Conservation (phyloP, 768 basidiomycete genomes). For the Leucocoprinus sp. region DNA sequence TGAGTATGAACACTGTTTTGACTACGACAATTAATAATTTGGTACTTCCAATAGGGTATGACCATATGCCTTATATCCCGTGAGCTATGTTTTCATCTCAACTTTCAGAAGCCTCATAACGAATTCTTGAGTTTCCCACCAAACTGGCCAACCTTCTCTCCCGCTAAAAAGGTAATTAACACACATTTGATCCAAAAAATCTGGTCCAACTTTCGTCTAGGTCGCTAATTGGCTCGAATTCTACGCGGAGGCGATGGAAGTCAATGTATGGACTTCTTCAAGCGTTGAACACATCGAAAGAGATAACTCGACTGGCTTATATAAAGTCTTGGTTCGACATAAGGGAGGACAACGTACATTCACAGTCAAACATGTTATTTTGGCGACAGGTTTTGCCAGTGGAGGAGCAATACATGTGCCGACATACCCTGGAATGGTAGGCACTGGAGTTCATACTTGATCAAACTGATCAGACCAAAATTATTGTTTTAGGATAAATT, state of each 20-base stretch:
- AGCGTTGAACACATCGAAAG: slow-evolving; percentile 26
- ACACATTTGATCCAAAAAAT: background rate
- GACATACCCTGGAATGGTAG: slow-evolving; percentile 38
- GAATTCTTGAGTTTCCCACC: slow-evolving; percentile 20
- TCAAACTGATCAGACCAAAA: background rate
- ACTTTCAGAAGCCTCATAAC: slow-evolving; percentile 13
- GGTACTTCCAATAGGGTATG: slow-evolving; percentile 30
- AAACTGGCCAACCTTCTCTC: slow-evolving; percentile 24
- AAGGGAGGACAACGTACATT: slow-evolving; percentile 34
- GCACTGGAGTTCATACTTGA: background rate
- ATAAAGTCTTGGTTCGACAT: slow-evolving; percentile 34
- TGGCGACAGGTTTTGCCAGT: slow-evolving; percentile 45
- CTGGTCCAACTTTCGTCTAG: slow-evolving; percentile 10
- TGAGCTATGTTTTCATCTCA: slow-evolving; percentile 20
- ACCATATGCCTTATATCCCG: slow-evolving; percentile 57
- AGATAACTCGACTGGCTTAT: slow-evolving; percentile 23
- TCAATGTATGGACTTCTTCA: slow-evolving; percentile 44
- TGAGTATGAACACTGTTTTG: slow-evolving; percentile 28
- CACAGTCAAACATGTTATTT: slow-evolving; percentile 40
- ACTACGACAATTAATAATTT: background rate
- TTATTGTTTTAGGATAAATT: slow-evolving; percentile 37
- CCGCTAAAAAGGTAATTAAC: slow-evolving; percentile 20
- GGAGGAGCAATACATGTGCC: slow-evolving; percentile 38
- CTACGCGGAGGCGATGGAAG: slow-evolving; percentile 29
- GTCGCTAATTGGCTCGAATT: slow-evolving; percentile 26